Evolutionary conservation across 345 rosid species (phyloP).

Genomic region (Hibiscus trionum): DNA sequence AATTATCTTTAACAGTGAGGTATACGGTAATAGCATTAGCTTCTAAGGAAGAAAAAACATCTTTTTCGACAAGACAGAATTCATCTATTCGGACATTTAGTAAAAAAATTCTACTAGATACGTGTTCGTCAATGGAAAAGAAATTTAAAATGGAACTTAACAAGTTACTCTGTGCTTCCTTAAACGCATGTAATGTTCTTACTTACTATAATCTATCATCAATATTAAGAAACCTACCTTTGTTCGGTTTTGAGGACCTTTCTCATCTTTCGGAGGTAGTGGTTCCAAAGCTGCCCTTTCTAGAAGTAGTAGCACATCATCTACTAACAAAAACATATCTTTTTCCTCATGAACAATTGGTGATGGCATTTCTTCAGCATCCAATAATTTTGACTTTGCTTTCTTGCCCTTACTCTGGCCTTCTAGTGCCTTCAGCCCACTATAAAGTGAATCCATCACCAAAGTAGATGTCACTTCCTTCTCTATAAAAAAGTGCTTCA

Average conservation of each 20-base stretch:
- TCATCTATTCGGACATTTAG: neutral
- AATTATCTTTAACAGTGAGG: neutral
- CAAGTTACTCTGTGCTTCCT: no score
- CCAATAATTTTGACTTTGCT: slow-evolving; percentile 42
- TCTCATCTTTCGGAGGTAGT: slow-evolving; percentile 80
- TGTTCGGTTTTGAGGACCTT: slow-evolving; percentile 67
- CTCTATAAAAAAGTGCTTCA: slow-evolving; percentile 80
- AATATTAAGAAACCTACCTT: slow-evolving; percentile 40
- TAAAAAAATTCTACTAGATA: no score
- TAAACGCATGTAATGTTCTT: neutral
- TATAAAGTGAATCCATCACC: slow-evolving; percentile 97
- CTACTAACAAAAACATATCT: slow-evolving; percentile 73
- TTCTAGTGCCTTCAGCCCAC: slow-evolving; percentile 93
- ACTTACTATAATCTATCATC: neutral
- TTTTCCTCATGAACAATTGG: slow-evolving; percentile 67
- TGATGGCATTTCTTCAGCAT: slow-evolving; percentile 59
- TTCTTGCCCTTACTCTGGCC: slow-evolving; percentile 60
- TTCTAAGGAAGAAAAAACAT: neutral
- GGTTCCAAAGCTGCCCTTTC: slow-evolving; percentile 83
- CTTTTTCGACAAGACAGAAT: neutral
- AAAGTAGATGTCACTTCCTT: slow-evolving; percentile 93
- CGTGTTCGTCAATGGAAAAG: no score
- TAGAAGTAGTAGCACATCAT: slow-evolving; percentile 62
- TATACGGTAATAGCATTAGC: neutral
- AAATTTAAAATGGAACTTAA: no score